Conservation (phyloP, 768 basidiomycete genomes). For the Xerocomellus chrysenteron region DNA sequence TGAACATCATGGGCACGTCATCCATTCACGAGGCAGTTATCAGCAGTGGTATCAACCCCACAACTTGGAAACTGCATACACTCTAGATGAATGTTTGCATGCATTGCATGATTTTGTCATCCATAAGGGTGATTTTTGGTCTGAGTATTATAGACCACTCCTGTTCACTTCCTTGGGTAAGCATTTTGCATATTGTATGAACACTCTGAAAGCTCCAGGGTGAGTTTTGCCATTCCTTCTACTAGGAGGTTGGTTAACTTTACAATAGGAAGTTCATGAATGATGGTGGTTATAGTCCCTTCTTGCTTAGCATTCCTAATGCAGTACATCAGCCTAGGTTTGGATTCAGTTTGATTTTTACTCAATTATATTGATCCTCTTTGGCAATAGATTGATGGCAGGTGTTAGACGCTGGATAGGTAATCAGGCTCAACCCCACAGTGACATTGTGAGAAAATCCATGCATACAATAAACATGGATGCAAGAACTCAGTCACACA, state of each 20-base stretch:
- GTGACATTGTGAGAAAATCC: constrained; percentile 43
- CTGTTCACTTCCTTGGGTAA: constrained; percentile 83
- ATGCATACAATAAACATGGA: constrained; percentile 27
- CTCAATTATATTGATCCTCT: constrained; percentile 9
- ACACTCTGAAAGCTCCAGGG: constrained; percentile 83
- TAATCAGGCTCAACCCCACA: constrained; percentile 43
- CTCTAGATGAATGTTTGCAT: constrained; percentile 59
- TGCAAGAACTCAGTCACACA: constrained; percentile 29
- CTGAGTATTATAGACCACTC: constrained; percentile 83
- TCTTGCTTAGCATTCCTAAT: constrained; percentile 55
- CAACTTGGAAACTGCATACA: constrained; percentile 67
- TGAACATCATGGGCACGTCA: constrained; percentile 50
- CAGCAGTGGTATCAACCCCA: constrained; percentile 81
- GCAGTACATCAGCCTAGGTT: constrained; percentile 41
- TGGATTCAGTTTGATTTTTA: constrained; percentile 19
- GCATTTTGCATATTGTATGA: constrained; percentile 93
- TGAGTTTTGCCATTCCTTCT: constrained; percentile 30
- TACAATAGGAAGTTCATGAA: constrained; percentile 61
- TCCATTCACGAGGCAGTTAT: constrained; percentile 66
- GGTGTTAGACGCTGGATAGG: constrained; percentile 80
- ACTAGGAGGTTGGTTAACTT: neutral
- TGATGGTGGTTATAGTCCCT: constrained; percentile 73
- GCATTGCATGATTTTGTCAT: constrained; percentile 62
- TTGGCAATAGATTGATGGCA: constrained; percentile 58
- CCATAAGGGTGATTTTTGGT: constrained; percentile 74